Percentiles rank a stretch among this genome's conserved stretches.
Evolutionary conservation across 2,329 filamentous ascomycete species (phyloP).

Genomic region (Grosmannia huntii): DNA sequence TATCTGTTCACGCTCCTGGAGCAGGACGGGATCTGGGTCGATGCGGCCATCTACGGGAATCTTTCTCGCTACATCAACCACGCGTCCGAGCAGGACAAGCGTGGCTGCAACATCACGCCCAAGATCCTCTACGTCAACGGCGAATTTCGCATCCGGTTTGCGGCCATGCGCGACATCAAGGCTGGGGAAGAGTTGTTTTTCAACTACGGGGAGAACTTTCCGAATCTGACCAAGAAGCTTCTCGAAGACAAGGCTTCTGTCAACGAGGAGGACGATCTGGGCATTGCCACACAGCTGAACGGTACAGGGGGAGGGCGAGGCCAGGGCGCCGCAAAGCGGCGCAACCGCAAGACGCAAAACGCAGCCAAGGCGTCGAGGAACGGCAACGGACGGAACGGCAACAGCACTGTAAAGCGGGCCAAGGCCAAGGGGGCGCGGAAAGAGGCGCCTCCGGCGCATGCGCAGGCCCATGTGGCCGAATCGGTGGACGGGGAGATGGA

Average conservation of each 20-base stretch:
- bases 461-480: not conserved
- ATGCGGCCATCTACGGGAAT: constrained; percentile 66
- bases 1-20: constrained; percentile 51
- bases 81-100: constrained; percentile 36
- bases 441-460: constrained; percentile 9
- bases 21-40: constrained; percentile 53
- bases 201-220: constrained; percentile 62
- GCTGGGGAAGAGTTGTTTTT: constrained; percentile 71
- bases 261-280: constrained; percentile 7
- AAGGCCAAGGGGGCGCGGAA: constrained; percentile 11
- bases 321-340: not conserved
- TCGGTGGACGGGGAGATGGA: constrained; percentile 3
- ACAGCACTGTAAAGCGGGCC: constrained; percentile 1
- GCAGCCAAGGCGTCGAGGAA: not conserved
- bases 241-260: constrained; percentile 27
- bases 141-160: constrained; percentile 64
- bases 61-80: constrained; percentile 79
- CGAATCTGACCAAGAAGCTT: constrained; percentile 43
- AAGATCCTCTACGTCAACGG: constrained; percentile 62
- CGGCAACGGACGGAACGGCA: not conserved
- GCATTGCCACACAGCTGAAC: not conserved
- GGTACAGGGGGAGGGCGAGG: not conserved
- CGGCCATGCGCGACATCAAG: constrained; percentile 51
- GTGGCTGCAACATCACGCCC: constrained; percentile 49
- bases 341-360: not conserved